Evolutionary conservation across 495 filamentous ascomycete species (phyloP), one percentile per base, ranked within the genome.

Genomic region (Penicillium nucicola): DNA sequence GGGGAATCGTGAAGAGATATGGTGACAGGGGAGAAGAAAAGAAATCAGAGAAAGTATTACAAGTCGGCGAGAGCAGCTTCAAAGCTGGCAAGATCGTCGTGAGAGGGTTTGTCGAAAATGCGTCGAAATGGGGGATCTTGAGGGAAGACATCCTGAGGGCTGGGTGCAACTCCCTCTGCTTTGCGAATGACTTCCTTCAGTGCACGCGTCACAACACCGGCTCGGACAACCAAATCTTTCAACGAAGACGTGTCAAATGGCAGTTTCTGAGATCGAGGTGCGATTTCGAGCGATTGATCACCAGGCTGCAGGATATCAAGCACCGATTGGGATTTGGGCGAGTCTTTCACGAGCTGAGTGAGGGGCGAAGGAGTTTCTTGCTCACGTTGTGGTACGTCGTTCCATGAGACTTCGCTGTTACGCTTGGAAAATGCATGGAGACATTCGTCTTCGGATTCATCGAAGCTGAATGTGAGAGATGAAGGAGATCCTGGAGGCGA

Each of bases 211-310:
- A 96, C 79, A 11, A 84, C 84, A 25, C 84, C 85, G 2, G 92
- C 90, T 33, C 91, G 86, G 49, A 88, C 84, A 14, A 97, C 91
- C 40, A 97, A 76, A 64, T 92, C 88, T 51, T 85, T 84, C 17
- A 97, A 81, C 49, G 89, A 95, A 28, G 86, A 89, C 9, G 90
- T 96, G 62, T 96, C 91, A 56, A 97, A 97, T 12, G 89, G 88
- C 28, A 96, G 83, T 65, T 95, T 95, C 53, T 86, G 86, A 36
- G 82, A 69, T 10, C 82, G 67, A 14, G 77, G 66, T 38, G 71
- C 10, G 13, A 60, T 67, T 8, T 72, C 58, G 15, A 73, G 56
- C 14, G 75, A 65, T 14, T 72, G 74, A 28, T 77, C 80, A 57
- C 84, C 80, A 52, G 87, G 80, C 66, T 91, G 85, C 67, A 97